Evolutionary conservation across 2,329 filamentous ascomycete species (phyloP).

Genomic region (Elsinoe fawcettii): DNA sequence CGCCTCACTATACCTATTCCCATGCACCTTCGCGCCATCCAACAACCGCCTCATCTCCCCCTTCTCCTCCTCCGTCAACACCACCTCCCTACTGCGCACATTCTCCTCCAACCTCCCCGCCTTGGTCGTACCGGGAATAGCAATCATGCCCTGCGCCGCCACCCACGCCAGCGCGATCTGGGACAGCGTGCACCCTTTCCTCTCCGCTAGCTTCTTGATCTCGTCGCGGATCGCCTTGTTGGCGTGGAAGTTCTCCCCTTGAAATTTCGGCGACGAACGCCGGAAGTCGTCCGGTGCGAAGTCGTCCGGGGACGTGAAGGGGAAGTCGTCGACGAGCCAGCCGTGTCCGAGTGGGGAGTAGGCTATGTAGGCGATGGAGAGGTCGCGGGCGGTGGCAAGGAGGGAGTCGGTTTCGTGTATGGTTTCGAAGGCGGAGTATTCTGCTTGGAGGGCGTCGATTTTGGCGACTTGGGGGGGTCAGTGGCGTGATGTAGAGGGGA

Average conservation of each 20-base stretch:
- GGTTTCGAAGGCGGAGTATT: constrained; percentile 42
- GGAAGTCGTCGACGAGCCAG: constrained; percentile 37
- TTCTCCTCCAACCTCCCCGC: constrained; percentile 21
- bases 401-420: constrained; percentile 40
- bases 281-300: constrained; percentile 28
- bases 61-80: constrained; percentile 33
- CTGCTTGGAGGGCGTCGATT: constrained; percentile 45
- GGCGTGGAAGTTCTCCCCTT: constrained; percentile 25
- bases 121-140: constrained; percentile 23
- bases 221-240: constrained; percentile 25
- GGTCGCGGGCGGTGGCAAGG: constrained; percentile 38
- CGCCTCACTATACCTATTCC: constrained; percentile 28
- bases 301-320: constrained; percentile 29
- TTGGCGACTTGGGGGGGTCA: constrained; percentile 32
- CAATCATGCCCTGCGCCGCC: constrained; percentile 23
- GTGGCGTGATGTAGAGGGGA: too few species aligned
- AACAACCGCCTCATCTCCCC: constrained; percentile 35
- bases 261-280: constrained; percentile 24
- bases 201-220: constrained; percentile 14
- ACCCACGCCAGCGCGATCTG: constrained; percentile 26
- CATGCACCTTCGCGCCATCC: constrained; percentile 32
- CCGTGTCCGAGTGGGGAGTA: constrained; percentile 35
- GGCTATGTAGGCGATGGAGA: constrained; percentile 35
- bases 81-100: constrained; percentile 19
- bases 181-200: constrained; percentile 22